Evolutionary conservation across 257 asterid genomes (phyloP).

Genomic region (Solanum pimpinellifolium): DNA sequence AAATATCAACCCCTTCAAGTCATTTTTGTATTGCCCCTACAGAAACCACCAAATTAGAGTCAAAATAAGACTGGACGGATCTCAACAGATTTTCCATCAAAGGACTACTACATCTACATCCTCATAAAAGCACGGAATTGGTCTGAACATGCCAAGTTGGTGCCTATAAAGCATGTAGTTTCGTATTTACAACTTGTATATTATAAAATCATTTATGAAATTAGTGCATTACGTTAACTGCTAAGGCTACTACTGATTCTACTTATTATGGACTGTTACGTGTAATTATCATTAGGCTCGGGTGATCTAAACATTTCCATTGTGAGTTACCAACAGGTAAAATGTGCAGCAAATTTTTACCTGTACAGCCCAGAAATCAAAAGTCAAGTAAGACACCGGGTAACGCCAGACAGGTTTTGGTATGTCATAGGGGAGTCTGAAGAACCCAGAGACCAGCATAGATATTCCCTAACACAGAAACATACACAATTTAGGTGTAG

Average conservation of each 20-base stretch:
- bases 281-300: background rate
- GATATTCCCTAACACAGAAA: constrained; percentile 56
- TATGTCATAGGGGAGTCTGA: constrained; percentile 92
- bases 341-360: constrained; percentile 11
- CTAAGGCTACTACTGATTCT: background rate
- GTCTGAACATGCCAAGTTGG: background rate
- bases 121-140: no score
- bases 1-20: background rate
- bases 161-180: background rate
- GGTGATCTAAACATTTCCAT: background rate
- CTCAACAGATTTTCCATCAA: background rate
- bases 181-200: background rate
- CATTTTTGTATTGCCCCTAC: background rate
- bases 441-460: constrained; percentile 93
- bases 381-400: constrained; percentile 95
- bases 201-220: background rate
- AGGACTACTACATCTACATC: background rate
- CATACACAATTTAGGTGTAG: background rate
- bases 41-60: background rate
- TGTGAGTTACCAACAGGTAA: background rate
- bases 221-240: background rate
- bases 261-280: background rate
- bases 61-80: background rate
- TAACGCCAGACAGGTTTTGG: constrained; percentile 97
- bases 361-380: constrained; percentile 99